Evolutionary conservation across 78 protist genomes (phyloP).

Genomic region (Speleostelium caveatum): DNA sequence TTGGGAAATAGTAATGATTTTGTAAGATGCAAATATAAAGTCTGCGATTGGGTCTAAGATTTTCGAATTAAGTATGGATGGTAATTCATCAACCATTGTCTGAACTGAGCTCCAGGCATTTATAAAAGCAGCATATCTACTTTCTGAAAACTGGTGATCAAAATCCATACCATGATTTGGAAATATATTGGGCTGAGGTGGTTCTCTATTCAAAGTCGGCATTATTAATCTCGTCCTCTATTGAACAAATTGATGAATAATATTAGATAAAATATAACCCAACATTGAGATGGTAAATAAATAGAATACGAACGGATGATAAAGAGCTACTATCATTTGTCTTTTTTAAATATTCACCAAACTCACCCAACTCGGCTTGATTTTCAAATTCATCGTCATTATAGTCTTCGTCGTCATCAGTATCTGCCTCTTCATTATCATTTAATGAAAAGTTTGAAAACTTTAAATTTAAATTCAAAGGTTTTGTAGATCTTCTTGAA

Average conservation of each 20-base stretch:
- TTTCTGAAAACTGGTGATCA: not conserved
- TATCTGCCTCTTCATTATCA: not conserved
- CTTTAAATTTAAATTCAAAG: not conserved
- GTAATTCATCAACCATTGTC: not conserved
- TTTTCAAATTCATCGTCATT: not conserved
- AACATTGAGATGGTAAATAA: too few species aligned
- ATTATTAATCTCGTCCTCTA: too few species aligned
- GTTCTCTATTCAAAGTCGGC: too few species aligned
- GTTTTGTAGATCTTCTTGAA: not conserved
- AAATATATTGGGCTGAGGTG: too few species aligned
- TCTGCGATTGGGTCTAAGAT: not conserved
- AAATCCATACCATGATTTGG: too few species aligned
- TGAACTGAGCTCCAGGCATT: not conserved
- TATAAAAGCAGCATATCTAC: not conserved
- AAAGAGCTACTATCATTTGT: too few species aligned
- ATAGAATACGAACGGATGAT: too few species aligned
- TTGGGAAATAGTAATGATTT: not conserved
- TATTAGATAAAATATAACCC: too few species aligned
- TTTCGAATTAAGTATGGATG: not conserved
- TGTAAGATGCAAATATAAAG: not conserved
- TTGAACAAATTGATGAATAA: too few species aligned
- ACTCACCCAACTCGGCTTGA: not conserved
- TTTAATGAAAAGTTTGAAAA: not conserved
- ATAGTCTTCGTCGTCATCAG: not conserved
- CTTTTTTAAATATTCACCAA: constrained; percentile 1